Conservation (phyloP, 139 green algal species). For the Chlamydomonas schloesseri region DNA sequence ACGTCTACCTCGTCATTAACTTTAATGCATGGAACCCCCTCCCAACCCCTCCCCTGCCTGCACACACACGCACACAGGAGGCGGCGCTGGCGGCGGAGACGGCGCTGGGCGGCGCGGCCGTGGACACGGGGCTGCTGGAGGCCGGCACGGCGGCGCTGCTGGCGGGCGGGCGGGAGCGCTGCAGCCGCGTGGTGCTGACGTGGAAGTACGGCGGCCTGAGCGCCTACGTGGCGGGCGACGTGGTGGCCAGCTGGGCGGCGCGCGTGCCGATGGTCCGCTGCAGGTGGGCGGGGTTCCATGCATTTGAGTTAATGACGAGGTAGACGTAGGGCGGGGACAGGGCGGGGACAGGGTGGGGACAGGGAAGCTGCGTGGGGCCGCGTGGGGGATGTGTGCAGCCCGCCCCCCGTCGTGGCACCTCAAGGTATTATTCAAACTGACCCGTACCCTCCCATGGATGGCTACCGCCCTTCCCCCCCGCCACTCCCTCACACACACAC, state of each 20-base stretch:
- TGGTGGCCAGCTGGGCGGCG: slow-evolving; percentile 79
- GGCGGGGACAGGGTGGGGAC: neutral
- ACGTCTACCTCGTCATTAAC: no score
- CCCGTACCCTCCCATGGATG: no score
- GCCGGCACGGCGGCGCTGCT: slow-evolving; percentile 63
- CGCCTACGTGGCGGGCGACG: slow-evolving; percentile 78
- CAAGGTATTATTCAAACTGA: no score
- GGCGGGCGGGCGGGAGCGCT: slow-evolving; percentile 52
- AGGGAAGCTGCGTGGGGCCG: no score
- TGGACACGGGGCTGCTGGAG: slow-evolving; percentile 57
- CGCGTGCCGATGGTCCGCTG: slow-evolving; percentile 67
- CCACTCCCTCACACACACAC: neutral
- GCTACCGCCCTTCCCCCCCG: no score
- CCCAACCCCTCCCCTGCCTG: no score
- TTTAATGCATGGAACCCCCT: no score
- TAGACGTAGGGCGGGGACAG: no score
- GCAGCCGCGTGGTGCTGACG: slow-evolving; percentile 60
- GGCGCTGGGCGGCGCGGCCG: slow-evolving; percentile 26
- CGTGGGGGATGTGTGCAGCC: no score
- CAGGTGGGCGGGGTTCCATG: slow-evolving; percentile 30
- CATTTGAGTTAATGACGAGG: no score
- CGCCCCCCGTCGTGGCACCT: no score
- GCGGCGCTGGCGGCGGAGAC: slow-evolving; percentile 55
- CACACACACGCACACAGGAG: no score
- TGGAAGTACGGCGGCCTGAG: slow-evolving; percentile 81